Evolutionary conservation across 441 rosid genomes (phyloP), one percentile per base, ranked within the genome.

Genomic region (Daphne laureola): DNA sequence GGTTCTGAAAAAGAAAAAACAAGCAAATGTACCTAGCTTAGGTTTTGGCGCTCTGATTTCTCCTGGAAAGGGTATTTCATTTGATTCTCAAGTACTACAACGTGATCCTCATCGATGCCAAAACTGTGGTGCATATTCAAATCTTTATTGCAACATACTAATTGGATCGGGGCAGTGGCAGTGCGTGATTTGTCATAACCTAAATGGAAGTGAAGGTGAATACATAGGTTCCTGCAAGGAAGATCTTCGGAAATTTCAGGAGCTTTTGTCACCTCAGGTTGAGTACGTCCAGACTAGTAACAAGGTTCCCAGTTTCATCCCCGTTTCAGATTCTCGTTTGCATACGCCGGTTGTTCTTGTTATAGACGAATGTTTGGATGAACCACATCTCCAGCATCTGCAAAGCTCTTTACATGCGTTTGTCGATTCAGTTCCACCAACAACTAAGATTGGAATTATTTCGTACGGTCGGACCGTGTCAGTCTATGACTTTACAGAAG

Each of bases 141-240:
- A 93, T 80, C 62, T 81, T 14, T 85, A 85, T 47, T 83, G 88
- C 82, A 75, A 83, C 63, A 78, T 90, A 61, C 71, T 93, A 65
- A 73, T 90, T 64, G 85, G 96, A 53, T 90, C 96, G 17, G 99
- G 97, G 57, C 95, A 93, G 63, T 93, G 96, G 99, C 96, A 90
- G 63, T 93, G 97, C 50, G 79, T 90, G 43, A 74, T 93, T 59
- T 93, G 96, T 71, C 52, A 65, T 64, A 74, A 61, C 47, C 54
- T 93, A 72, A 85, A 90, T 71, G 87, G 75, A 46, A 93, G 97
- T 73, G 81, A 69, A 71, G 95, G 95, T 51, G 99, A 89, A 72
- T 93, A 93, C 57, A 68, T 83, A 43, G 90, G 93, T 70, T 58
- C 89, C 14, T 75, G 71, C 74, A 85, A 80, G 69, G 83, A 85